Evolutionary conservation across 441 rosid genomes (phyloP), one percentile per base, ranked within the genome.

Genomic region (Euphorbia schlechtendalii): DNA sequence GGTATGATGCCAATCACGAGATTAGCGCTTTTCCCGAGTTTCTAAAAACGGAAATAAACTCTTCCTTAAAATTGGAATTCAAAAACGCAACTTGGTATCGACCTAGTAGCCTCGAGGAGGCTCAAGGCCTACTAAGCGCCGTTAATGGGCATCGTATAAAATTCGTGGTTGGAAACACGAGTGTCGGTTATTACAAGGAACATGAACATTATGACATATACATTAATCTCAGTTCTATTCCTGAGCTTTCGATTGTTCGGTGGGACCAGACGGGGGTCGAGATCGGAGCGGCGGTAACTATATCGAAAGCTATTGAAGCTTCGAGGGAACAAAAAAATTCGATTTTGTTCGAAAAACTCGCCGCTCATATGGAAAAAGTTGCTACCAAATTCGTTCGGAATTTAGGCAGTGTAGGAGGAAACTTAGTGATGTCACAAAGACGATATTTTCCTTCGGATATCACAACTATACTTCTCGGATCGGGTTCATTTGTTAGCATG

Each of bases 351-450:
- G 69, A 58, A 66, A 89, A 75, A 55, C 74, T 90, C 59, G 90
- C 94, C 15, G 68, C 64, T 43, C 94, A 89, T 70, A 79, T 92
- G 90, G 98, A 88, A 71, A 88, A 84, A 73, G 71, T 89, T 38
- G 96, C 90, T 30, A 9, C 85, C 0, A 73, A 73, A 70, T 88
- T 84, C 56, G 53, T 89, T 11, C 72, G 96, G 73, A 92, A 92
- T 74, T 61, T 77, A 20, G 94, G 83, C 43, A 87, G 83, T 74
- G 32, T 89, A 15, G 96, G 96, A 3, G 96, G 98, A 58, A 92
- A 92, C 70, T 70, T 92, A 67, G 80, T 88, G 70, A 83, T 89
- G 96, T 92, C 96, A n/a, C 91, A 89, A 74, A 81, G 83, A 66
- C 74, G 78, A 55, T 76, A 72, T 43, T 92, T 89, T 71, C 96